These are phyloP conservation scores for Cucumis hystrix DNA, from an alignment of 306 rosid genomes.

Conservation along the genomic window DNA sequence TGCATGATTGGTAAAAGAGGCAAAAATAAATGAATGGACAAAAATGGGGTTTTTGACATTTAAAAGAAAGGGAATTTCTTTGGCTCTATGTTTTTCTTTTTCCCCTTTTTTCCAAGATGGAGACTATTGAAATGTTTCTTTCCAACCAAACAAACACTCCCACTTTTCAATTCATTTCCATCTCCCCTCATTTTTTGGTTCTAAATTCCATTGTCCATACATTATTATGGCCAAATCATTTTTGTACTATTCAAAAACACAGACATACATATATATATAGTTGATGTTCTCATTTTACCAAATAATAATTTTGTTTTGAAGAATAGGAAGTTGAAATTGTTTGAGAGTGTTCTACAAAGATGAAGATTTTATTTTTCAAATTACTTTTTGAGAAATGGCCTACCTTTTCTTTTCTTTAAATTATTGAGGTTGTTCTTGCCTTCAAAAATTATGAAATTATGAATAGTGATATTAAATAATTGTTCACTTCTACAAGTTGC, in stretches of 20 bases:
- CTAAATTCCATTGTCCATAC: neutral
- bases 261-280: neutral
- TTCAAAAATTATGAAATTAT: neutral
- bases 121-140: neutral
- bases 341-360: neutral
- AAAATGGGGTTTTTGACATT: neutral
- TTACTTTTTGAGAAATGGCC: neutral
- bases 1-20: neutral
- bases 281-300: neutral
- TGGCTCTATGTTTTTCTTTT: neutral
- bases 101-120: neutral
- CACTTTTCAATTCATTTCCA: neutral
- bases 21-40: neutral
- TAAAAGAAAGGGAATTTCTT: neutral
- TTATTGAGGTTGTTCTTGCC: neutral
- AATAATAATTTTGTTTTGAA: neutral
- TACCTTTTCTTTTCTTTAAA: neutral
- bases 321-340: neutral
- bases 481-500: neutral
- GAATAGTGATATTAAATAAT: neutral
- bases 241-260: neutral
- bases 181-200: neutral
- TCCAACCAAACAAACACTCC: neutral
- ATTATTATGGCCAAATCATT: neutral
- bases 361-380: neutral